Conservation (phyloP, 2,329 filamentous ascomycete genomes). For the Nigrograna mackinnonii region DNA sequence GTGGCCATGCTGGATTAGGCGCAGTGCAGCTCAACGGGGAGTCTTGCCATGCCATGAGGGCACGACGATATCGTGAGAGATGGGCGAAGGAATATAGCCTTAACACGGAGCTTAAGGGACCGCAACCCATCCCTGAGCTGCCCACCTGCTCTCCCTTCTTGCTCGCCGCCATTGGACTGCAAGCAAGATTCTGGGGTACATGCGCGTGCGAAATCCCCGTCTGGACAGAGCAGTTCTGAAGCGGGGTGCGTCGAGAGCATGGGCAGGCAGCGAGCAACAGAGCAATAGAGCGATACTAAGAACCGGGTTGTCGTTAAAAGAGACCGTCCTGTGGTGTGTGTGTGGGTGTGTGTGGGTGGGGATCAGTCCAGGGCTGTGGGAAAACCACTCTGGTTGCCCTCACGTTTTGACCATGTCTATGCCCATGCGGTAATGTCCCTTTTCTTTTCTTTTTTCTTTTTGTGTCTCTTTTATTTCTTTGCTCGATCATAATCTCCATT, state of each 20-base stretch:
- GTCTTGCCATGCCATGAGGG: neutral
- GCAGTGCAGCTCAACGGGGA: neutral
- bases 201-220: conserved; percentile 12
- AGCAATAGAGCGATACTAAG: conserved; percentile 6
- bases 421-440: no score
- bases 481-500: no score
- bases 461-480: no score
- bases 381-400: no score
- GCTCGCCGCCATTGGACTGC: conserved; percentile 3
- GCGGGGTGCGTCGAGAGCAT: conserved; percentile 13
- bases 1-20: neutral
- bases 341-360: no score
- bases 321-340: no score
- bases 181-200: conserved; percentile 20
- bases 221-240: neutral
- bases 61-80: neutral
- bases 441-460: neutral
- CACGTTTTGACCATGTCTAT: no score
- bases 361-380: no score
- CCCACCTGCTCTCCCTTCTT: conserved; percentile 1
- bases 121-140: conserved; percentile 9
- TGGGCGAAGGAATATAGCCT: conserved; percentile 10
- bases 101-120: conserved; percentile 16
- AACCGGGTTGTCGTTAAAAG: conserved; percentile 9
- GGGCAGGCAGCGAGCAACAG: no score